Conservation (phyloP, 208 protist species). For the Phytomonas sp. region DNA sequence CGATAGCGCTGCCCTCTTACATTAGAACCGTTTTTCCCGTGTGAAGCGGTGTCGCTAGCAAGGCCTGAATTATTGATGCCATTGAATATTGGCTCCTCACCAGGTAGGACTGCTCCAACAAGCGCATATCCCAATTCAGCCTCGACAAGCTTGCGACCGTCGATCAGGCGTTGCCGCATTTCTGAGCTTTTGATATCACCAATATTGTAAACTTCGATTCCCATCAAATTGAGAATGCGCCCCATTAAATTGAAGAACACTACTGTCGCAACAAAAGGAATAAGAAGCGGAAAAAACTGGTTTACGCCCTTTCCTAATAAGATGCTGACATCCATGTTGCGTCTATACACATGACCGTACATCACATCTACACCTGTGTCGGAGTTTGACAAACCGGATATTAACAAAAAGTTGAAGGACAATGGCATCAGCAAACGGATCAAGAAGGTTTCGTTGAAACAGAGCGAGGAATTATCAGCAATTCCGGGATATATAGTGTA, state of each 20-base stretch:
- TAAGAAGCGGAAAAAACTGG: constrained; percentile 79
- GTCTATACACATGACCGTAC: constrained; percentile 83
- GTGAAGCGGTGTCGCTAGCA: constrained; percentile 1
- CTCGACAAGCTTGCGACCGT: constrained; percentile 67
- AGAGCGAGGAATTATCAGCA: constrained; percentile 81
- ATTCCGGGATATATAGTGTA: constrained; percentile 85
- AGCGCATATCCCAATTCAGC: constrained; percentile 58
- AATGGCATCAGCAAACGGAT: constrained; percentile 87
- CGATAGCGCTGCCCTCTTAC: constrained; percentile 51
- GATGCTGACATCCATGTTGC: constrained; percentile 81
- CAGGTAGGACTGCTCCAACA: constrained; percentile 31
- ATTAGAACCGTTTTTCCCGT: constrained; percentile 7
- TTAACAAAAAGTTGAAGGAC: constrained; percentile 87
- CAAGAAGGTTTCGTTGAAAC: constrained; percentile 85
- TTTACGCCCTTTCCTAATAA: constrained; percentile 75
- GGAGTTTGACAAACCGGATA: constrained; percentile 48
- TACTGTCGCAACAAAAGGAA: constrained; percentile 67
- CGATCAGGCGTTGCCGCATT: constrained; percentile 75
- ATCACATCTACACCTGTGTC: constrained; percentile 52
- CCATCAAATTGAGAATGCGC: constrained; percentile 49
- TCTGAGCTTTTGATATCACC: constrained; percentile 54
- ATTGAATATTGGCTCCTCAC: constrained; percentile 15
- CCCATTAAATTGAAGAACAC: constrained; percentile 66
- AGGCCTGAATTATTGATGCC: neutral
- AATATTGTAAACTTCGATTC: constrained; percentile 74